Evolutionary conservation across 1,139 yeast genomes (phyloP).

Genomic region (Debaryomycetaceae sp.): DNA sequence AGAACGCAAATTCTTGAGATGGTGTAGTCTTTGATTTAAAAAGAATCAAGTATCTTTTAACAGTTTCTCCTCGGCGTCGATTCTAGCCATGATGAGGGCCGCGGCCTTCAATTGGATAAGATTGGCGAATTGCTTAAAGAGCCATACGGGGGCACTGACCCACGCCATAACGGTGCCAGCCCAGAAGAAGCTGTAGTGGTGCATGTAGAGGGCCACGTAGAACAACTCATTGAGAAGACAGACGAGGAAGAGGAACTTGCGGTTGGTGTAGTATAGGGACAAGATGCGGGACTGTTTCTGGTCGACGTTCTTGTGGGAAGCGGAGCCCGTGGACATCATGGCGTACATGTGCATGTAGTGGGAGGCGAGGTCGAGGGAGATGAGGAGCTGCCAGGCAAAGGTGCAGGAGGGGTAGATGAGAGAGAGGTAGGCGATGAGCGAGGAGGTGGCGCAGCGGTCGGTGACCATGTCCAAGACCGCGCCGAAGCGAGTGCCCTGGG

Average conservation of each 20-base stretch:
- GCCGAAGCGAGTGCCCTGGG: conserved; percentile 88
- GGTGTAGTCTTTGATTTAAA: no score
- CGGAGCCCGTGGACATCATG: conserved; percentile 66
- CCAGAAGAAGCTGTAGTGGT: conserved; percentile 54
- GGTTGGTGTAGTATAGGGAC: conserved; percentile 77
- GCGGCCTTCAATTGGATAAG: conserved; percentile 84
- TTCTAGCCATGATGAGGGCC: conserved; percentile 64
- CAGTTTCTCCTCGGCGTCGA: conserved; percentile 58
- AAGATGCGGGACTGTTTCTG: conserved; percentile 61
- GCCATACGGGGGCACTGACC: conserved; percentile 75
- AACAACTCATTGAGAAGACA: conserved; percentile 91
- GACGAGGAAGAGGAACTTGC: conserved; percentile 71
- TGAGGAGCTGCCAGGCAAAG: conserved; percentile 72
- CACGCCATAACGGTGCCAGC: conserved; percentile 57
- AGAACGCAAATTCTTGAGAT: no score
- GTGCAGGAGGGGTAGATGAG: conserved; percentile 61
- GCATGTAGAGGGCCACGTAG: conserved; percentile 79
- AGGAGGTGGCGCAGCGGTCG: conserved; percentile 92
- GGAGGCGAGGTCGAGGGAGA: conserved; percentile 83
- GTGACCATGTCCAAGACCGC: conserved; percentile 99
- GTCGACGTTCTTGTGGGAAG: conserved; percentile 78
- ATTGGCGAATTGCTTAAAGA: conserved; percentile 84
- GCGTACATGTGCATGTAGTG: conserved; percentile 99
- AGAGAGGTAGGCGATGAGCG: conserved; percentile 76
- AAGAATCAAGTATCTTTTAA: no score